Base-by-base conservation (phyloP, 2,329 filamentous ascomycete species). In the Trichoderma asperellum region DNA sequence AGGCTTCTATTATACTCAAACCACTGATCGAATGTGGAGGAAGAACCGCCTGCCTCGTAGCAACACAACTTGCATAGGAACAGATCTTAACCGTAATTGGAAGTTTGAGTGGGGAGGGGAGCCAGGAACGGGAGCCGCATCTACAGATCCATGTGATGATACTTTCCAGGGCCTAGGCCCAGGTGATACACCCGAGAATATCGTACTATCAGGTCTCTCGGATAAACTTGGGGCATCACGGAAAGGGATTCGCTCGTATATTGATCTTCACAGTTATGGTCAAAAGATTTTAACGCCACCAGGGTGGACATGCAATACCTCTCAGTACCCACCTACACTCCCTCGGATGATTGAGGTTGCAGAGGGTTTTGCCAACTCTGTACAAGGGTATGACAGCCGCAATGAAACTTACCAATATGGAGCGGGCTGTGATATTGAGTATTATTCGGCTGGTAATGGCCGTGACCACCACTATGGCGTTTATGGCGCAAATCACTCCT, bases 11-110 rank as follows among this genome's bases (percentile, higher is more conserved):
- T 89, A 85, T 77, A 84, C 85, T 0, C 87, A 89, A 73, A 86
- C 82, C 2, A 82, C 75, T 7, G 79, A 88, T 74, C 84, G 88
- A 11, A 74, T 90, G 62, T 90, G 88, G 88, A 86, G 87, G 71
- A 89, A 89, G 79, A 89, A 88, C 76, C 82, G 87, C 3, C 81
- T 85, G 71, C 73, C 75, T 7, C 78, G 77, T 49, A 70, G 73
- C 0, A 77, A 78, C 5, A 79, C 78, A 64, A 76, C 75, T 37
- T 88, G 86, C 73, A 70, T 84, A 34, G 86, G 86, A 59, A 82
- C 81, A 12, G 87, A 89, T 72, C 81, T 87, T 74, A 89, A 89
- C 79, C 83, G 87, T 70, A 88, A 88, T 79, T 89, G 86, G 87
- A 85, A 80, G 75, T 83, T 84, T 77, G 78, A 82, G 73, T 89